Conservation (phyloP, 768 basidiomycete species). For the Porphyrellus cyaneotinctus region DNA sequence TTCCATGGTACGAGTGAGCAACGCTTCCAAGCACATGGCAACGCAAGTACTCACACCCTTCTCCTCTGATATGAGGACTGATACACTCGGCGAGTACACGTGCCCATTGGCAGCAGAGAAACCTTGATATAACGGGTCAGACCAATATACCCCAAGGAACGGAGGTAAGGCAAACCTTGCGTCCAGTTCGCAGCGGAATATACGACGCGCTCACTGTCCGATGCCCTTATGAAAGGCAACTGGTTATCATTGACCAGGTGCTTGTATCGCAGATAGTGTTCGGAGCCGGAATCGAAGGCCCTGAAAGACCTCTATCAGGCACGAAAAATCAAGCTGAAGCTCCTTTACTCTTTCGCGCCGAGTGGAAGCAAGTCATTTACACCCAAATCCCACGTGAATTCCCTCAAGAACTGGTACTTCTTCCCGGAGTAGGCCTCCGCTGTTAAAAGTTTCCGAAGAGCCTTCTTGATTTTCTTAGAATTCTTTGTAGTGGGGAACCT, state of each 20-base stretch:
- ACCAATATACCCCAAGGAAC: background rate
- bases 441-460: slow-evolving; percentile 52
- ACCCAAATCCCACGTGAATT: slow-evolving; percentile 59
- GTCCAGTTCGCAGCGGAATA: slow-evolving; percentile 69
- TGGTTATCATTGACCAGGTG: slow-evolving; percentile 40
- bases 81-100: slow-evolving; percentile 43
- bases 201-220: slow-evolving; percentile 55
- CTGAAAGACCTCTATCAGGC: slow-evolving; percentile 24
- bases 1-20: slow-evolving; percentile 18
- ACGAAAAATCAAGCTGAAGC: background rate
- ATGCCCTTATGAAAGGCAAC: slow-evolving; percentile 53
- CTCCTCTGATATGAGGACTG: slow-evolving; percentile 50
- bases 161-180: slow-evolving; percentile 37
- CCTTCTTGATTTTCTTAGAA: slow-evolving; percentile 37
- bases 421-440: slow-evolving; percentile 44
- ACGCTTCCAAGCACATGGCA: background rate
- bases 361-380: slow-evolving; percentile 57
- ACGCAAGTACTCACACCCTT: slow-evolving; percentile 37
- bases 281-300: slow-evolving; percentile 48
- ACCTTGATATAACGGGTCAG: slow-evolving; percentile 37
- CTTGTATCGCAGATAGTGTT: slow-evolving; percentile 52
- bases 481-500: slow-evolving; percentile 64
- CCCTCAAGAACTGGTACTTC: slow-evolving; percentile 51
- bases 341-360: slow-evolving; percentile 59
- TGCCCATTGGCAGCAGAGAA: slow-evolving; percentile 52